Evolutionary conservation across 1,284 basidiomycete species (phyloP).

Genomic region (Melampsora medusae): DNA sequence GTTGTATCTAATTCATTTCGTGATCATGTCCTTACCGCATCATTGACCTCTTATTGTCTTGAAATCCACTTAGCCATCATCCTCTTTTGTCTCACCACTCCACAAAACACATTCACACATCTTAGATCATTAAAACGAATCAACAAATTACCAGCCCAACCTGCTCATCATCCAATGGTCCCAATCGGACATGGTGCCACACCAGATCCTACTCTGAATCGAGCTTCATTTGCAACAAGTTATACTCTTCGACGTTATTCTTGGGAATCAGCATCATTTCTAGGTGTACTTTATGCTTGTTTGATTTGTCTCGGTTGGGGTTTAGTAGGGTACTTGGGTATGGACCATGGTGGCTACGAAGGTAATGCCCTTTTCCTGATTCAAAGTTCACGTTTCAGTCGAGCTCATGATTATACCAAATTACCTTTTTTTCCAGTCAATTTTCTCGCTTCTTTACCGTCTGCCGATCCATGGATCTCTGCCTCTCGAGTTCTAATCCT

Average conservation of each 20-base stretch:
- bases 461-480: slow-evolving; percentile 48
- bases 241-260: slow-evolving; percentile 48
- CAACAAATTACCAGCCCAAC: slow-evolving; percentile 23
- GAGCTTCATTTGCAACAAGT: slow-evolving; percentile 44
- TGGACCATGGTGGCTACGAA: slow-evolving; percentile 45
- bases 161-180: slow-evolving; percentile 23
- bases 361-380: background rate
- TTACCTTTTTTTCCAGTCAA: slow-evolving; percentile 43
- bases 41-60: background rate
- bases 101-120: slow-evolving; percentile 47
- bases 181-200: slow-evolving; percentile 7
- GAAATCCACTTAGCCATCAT: slow-evolving; percentile 33
- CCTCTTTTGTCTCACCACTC: slow-evolving; percentile 46
- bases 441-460: slow-evolving; percentile 49
- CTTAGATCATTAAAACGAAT: slow-evolving; percentile 45
- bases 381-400: background rate
- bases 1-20: slow-evolving; percentile 9
- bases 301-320: slow-evolving; percentile 50
- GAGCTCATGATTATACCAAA: background rate
- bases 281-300: slow-evolving; percentile 47
- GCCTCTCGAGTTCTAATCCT: slow-evolving; percentile 48
- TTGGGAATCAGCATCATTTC: slow-evolving; percentile 49
- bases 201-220: background rate
- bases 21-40: background rate
- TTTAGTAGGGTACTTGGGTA: slow-evolving; percentile 50